Percentiles rank a stretch among this genome's conserved stretches.
Conservation (phyloP, 495 filamentous ascomycete species). For the Neurospora sp. region DNA sequence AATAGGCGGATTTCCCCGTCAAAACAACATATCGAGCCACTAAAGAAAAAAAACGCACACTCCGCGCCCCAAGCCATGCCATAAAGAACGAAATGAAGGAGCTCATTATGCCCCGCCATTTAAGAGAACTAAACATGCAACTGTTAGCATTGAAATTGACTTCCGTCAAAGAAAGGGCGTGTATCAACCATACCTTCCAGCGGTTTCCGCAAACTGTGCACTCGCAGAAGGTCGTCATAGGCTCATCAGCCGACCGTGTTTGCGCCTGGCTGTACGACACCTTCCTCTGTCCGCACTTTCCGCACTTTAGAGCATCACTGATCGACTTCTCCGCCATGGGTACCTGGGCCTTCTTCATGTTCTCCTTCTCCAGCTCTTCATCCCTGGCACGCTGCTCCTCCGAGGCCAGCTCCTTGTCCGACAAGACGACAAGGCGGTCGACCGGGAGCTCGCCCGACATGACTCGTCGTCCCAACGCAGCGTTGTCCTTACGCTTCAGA, state of each 20-base stretch:
- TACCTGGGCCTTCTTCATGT: slow-evolving; percentile 91
- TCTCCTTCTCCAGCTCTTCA: slow-evolving; percentile 65
- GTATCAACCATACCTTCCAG: slow-evolving; percentile 51
- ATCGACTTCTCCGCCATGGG: slow-evolving; percentile 81
- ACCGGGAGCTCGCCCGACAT: slow-evolving; percentile 60
- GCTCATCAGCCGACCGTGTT: slow-evolving; percentile 88
- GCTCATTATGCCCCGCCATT: not conserved
- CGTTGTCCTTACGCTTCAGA: slow-evolving; percentile 84
- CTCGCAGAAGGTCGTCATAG: slow-evolving; percentile 77
- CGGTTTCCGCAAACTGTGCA: slow-evolving; percentile 65
- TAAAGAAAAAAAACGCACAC: not conserved
- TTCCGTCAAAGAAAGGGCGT: slow-evolving; percentile 8
- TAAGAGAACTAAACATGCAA: slow-evolving; percentile 11
- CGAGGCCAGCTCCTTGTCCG: slow-evolving; percentile 35
- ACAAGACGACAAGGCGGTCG: slow-evolving; percentile 59
- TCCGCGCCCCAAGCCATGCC: not conserved
- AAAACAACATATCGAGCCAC: not conserved
- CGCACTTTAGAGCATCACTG: slow-evolving; percentile 74
- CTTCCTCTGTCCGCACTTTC: slow-evolving; percentile 82
- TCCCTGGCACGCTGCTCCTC: slow-evolving; percentile 75
- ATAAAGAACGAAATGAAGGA: not conserved
- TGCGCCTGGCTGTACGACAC: slow-evolving; percentile 94
- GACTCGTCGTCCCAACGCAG: slow-evolving; percentile 61
- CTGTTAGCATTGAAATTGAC: not conserved
- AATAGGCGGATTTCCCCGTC: not conserved